Base-by-base conservation (phyloP, 148 eudicot species). In the Agrostemma githago region DNA sequence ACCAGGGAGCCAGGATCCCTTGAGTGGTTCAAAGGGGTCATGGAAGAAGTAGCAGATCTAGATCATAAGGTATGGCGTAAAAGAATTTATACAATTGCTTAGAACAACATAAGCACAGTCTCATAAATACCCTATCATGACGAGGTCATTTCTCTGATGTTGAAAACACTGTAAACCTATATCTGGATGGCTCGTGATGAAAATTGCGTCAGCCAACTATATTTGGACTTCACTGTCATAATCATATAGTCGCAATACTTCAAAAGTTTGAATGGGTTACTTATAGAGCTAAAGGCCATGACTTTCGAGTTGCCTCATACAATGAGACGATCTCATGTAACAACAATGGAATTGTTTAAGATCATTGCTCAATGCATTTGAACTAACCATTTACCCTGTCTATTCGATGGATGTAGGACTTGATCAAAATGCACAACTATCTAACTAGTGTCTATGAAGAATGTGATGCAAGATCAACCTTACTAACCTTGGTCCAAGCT, bases 21-120 rank as follows among this genome's bases (percentile, higher is more conserved):
- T 8, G 97, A 96, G 81, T 96, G 99, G 99, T 96, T 96, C 74
- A 91, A 90, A 84, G 99, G 97, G 53, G 97, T 92, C 9, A 92
- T 96, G 99, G 84, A 90, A 83, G 97, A 96, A 81, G 93, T 96
- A 5, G 97, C 99, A 37, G 89, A 90, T 66, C 80, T 92, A 82
- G 99, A 92, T 86, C 90, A 88, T 59, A 90, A 88, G 85, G 98
- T 95, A 87, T 76, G n/a, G 70, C 14, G 16, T 66, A 41, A 14
- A 14, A 41, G 11, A 6, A 20, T 39, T 48, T 66, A 66, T 7
- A 41, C 4, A 41, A 66, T 2, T 66, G 42, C 53, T 66, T 42
- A 8, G 53, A 48, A 42, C 51, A 41, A 7, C n/a, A 63, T 63
- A 2, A 63, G 4, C 40, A 9, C 26, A 34, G 4, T 63, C 42